Evolutionary conservation across 192 early-diverging fungal species (phyloP), one percentile per base, ranked within the genome.

Genomic region (Coemansia sp.): DNA sequence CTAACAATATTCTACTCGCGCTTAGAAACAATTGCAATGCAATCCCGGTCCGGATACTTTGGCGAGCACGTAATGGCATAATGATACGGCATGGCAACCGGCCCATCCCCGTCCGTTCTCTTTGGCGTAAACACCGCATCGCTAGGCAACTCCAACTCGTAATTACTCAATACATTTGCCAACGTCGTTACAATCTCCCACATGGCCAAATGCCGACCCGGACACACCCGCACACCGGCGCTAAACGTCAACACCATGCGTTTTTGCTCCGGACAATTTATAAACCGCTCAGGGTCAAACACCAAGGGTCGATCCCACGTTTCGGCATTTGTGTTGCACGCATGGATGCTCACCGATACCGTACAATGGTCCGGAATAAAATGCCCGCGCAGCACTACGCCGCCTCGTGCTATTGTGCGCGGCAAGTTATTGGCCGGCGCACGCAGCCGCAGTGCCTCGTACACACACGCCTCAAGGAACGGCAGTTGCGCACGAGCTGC

Each of bases 381-480:
- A 47, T 69, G 51, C 4, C 64, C 60, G 17, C 64, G 67, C 27
- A 81, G 25, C 0, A 72, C 73, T 3, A 65, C 72, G 21, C 78
- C 78, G 6, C 78, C 78, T 8, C 64, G 41, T 3, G 73, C 65
- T 21, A 75, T 64, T 17, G 38, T 39, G 26, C 78, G 51, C 16
- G 77, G 68, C 61, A 80, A 51, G 23, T 70, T 73, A 19, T 59
- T 50, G 3, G 66, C 43, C 6, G 69, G 64, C 1, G 76, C 67
- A 8, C 64, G 59, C 38, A 79, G 38, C 2, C 78, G 72, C 68
- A 81, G 51, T 7, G 78, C 57, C 53, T 81, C 78, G 53, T 72
- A 75, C 16, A 75, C 52, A 29, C 72, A 74, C 1, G 78, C 78
- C 43, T 81, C 73, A 2, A 81, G 39, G n/a, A 64, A 81, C 14